Evolutionary conservation across 2,329 filamentous ascomycete genomes (phyloP).

Genomic region (Botrytis aclada): DNA sequence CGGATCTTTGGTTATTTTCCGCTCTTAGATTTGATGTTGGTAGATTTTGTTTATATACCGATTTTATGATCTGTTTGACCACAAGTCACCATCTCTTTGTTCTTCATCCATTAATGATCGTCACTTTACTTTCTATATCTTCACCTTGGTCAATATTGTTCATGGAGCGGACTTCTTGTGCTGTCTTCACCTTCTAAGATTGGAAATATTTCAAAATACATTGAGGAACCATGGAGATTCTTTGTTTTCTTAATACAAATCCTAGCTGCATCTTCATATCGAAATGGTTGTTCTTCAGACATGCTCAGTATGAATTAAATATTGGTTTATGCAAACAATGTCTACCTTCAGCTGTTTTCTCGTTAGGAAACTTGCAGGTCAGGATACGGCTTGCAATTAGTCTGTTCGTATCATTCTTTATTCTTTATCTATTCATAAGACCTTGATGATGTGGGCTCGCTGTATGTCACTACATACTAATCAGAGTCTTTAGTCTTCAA

Average conservation of each 20-base stretch:
- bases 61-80: fast-evolving
- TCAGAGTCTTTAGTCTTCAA: neutral
- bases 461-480: neutral
- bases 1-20: neutral
- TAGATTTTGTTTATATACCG: neutral
- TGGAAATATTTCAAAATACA: neutral
- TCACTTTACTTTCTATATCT: neutral
- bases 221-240: fast-evolving
- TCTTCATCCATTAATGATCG: fast-evolving
- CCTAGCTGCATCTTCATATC: too few relatives aligned
- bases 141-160: neutral
- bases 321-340: neutral
- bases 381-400: neutral
- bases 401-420: neutral
- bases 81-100: neutral
- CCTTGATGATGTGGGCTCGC: neutral
- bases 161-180: neutral
- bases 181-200: neutral
- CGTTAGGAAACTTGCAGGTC: neutral
- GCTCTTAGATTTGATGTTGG: neutral
- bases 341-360: neutral
- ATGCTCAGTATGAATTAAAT: too few relatives aligned
- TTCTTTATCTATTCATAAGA: neutral
- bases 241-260: too few relatives aligned
- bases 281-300: too few relatives aligned